Base-by-base conservation (phyloP, 257 asterid species). In the Striga asiatica region DNA sequence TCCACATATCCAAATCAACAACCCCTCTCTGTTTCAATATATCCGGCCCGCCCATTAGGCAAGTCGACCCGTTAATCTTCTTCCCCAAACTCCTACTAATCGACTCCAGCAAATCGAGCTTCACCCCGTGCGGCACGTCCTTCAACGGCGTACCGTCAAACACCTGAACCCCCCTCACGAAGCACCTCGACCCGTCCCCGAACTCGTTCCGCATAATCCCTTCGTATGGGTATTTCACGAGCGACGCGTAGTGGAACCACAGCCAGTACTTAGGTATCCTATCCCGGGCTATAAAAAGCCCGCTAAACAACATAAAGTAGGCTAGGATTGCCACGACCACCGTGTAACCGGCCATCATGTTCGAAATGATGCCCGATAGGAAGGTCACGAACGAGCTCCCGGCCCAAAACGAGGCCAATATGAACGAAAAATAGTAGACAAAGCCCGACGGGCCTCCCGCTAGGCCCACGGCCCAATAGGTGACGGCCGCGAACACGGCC, bases 191-290 rank as follows among this genome's bases (percentile, higher is more conserved):
- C 0, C 84, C 75, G 24, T 81, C 80, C 0, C 53, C 73, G 9
- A 81, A 81, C 61, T 81, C 89, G 45, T 81, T 81, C 67, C 77
- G 84, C 69, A 81, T 64, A 52, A 81, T 82, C 0, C 82, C 89
- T 13, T 81, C 78, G 41, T 72, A 81, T 0, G 89, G 84, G 27
- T 81, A 81, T 60, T 81, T 81, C 49, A 77, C 78, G 3, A 81
- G 51, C 0, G 84, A 81, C 1, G 56, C 56, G 24, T 81, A 81
- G 29, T 77, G 89, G 76, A 81, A 81, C 89, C 89, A 81, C 1
- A 81, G 28, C 89, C 84, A 81, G 16, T 81, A 81, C 0, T 57
- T 2, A 0, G 84, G 84, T 29, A 81, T 81, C 9, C 82, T 58
- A 28, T 75, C 84, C 12, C 82, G 27, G 0, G 68, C 54, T 7